phyloP scores from a whole-genome alignment of 805 yeast genomes.

The Candida pseudofarinosa region DNA sequence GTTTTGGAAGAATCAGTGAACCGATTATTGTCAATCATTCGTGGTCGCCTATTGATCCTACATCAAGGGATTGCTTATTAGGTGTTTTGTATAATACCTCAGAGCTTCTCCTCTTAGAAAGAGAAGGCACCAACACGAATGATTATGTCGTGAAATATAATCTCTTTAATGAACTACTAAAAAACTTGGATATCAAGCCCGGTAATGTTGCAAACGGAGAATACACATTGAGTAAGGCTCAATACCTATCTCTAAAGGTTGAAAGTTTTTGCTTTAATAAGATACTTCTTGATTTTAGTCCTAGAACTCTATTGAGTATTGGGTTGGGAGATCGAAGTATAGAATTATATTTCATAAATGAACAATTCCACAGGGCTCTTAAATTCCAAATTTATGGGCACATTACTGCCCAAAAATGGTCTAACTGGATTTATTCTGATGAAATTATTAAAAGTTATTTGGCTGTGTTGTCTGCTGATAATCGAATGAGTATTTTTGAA shows the following conservation, averaged over 20 bases:
- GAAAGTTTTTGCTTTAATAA: slow-evolving; percentile 24
- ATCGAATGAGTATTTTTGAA: slow-evolving; percentile 2
- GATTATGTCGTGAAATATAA: slow-evolving; percentile 21
- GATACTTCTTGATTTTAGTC: neutral
- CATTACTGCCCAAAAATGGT: slow-evolving; percentile 11
- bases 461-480: slow-evolving; percentile 3
- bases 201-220: slow-evolving; percentile 14
- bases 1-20: slow-evolving; percentile 29
- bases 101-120: slow-evolving; percentile 29
- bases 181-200: slow-evolving; percentile 17
- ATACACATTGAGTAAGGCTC: slow-evolving; percentile 15
- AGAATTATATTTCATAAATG: neutral
- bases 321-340: neutral
- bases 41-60: slow-evolving; percentile 26
- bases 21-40: slow-evolving; percentile 29
- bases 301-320: slow-evolving; percentile 4
- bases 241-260: slow-evolving; percentile 20
- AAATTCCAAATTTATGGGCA: neutral
- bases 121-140: slow-evolving; percentile 20
- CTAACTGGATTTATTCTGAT: slow-evolving; percentile 7
- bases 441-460: slow-evolving; percentile 1
- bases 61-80: slow-evolving; percentile 24
- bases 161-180: slow-evolving; percentile 23
- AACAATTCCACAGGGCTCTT: neutral
- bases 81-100: slow-evolving; percentile 36